Base-by-base conservation (phyloP, 805 yeast species). In the Wickerhamiella dianesei region DNA sequence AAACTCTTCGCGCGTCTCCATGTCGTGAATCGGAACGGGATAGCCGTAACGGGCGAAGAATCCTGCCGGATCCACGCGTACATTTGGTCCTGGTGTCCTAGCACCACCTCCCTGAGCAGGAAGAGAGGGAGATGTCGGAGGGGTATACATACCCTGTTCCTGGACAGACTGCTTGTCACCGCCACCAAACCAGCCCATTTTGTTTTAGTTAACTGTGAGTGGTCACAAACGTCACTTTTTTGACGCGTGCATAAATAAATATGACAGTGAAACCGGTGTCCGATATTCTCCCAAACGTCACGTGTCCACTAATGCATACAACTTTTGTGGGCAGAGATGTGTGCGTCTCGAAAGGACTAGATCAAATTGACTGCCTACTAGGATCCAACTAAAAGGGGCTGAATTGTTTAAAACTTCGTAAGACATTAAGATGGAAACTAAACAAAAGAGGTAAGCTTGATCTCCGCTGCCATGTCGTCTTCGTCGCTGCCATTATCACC, bases 11-110 rank as follows among this genome's bases (percentile, higher is more conserved):
- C 85, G 72, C 9, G 69, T 75, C 48, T 77, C 76, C 49, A 89
- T 64, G 60, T 92, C 98, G 62, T 86, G 94, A 29, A 83, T 73
- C 0, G 97, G 97, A 1, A 96, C 95, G 0, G 97, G 98, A 58
- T 84, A 86, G 3, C 98, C 98, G 60, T 83, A 88, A 56, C 80
- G 79, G n/a, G 48, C 48, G 69, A 87, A 88, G 66, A 82, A 87
- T 4, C 70, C 94, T 19, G 76, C 73, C 0, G 97, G 98, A 49
- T 76, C 72, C 3, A 85, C 75, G 3, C 29, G 40, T 12, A 32
- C 18, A 14, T 29, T 14, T 25, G 37, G 6, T 4, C 9, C 32
- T 25, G 32, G 9, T 6, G 32, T 6, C 9, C 32, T 25, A 25
- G 32, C 32, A 6, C 32, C 32, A 6, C 9, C 9, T 12, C 32